A percentile compares a stretch with the other conserved stretches of the same genome.
phyloP scores from a whole-genome alignment of 345 rosid genomes.

The Bretschneidera sinensis region DNA sequence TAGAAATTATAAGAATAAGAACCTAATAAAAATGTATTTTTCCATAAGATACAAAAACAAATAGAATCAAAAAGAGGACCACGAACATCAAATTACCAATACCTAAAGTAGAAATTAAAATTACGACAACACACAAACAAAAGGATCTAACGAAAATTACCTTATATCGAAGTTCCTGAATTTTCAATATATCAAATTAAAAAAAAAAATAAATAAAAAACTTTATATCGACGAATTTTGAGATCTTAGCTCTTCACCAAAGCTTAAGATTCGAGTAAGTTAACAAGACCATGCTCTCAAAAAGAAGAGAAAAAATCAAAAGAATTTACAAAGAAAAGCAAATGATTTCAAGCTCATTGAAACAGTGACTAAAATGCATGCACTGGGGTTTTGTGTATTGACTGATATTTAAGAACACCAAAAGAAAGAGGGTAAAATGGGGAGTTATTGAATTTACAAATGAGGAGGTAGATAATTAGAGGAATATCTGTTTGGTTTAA shows the following conservation, averaged over 20 bases:
- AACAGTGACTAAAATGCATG: constrained; percentile 13
- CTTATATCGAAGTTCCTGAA: constrained; percentile 12
- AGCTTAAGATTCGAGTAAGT: constrained; percentile 17
- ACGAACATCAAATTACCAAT: background rate
- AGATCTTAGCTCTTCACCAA: constrained; percentile 5
- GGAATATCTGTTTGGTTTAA: too few relatives aligned
- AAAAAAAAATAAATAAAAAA: background rate
- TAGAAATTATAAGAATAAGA: background rate
- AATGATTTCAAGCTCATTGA: constrained; percentile 2
- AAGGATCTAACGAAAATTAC: constrained; percentile 14
- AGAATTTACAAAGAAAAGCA: background rate
- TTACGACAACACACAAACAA: too few relatives aligned
- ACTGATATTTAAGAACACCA: too few relatives aligned
- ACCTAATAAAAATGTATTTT: too few relatives aligned
- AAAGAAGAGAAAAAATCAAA: background rate
- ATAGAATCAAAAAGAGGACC: background rate
- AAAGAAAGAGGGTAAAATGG: constrained; percentile 5
- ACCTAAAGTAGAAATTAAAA: background rate
- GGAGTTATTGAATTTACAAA: background rate
- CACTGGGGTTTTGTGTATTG: constrained; percentile 6
- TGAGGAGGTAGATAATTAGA: background rate
- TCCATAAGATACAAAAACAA: background rate
- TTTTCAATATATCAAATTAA: constrained; percentile 11
- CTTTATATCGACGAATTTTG: constrained; percentile 32
- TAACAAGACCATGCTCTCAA: background rate